Evolutionary conservation across 1,284 basidiomycete genomes (phyloP).

Genomic region (Porodaedalea pini): DNA sequence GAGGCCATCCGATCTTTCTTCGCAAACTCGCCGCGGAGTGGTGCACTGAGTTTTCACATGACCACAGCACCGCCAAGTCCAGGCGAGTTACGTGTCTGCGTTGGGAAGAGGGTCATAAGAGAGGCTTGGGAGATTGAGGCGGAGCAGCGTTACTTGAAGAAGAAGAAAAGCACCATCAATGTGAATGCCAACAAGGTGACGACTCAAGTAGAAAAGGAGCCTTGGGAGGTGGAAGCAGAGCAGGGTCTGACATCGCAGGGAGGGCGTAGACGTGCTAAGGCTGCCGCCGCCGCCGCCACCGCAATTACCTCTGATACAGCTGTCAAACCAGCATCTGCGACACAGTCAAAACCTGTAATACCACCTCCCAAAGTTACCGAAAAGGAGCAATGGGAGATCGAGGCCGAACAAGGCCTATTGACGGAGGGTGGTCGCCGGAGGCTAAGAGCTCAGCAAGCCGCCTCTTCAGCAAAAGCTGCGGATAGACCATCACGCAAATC

Average conservation of each 20-base stretch:
- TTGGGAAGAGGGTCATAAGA: slow-evolving; percentile 65
- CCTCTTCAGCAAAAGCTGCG: slow-evolving; percentile 30
- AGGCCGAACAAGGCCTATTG: slow-evolving; percentile 66
- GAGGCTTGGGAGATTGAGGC: slow-evolving; percentile 76
- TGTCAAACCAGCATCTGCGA: slow-evolving; percentile 24
- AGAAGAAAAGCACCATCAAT: slow-evolving; percentile 30
- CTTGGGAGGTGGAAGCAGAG: slow-evolving; percentile 38
- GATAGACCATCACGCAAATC: slow-evolving; percentile 16
- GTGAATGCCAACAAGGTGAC: neutral
- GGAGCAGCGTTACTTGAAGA: slow-evolving; percentile 42
- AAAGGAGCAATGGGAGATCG: slow-evolving; percentile 74
- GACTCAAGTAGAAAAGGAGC: slow-evolving; percentile 23
- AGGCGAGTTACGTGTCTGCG: slow-evolving; percentile 51
- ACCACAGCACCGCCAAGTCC: slow-evolving; percentile 49
- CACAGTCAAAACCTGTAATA: slow-evolving; percentile 22
- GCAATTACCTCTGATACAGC: slow-evolving; percentile 20
- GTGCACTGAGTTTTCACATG: slow-evolving; percentile 51
- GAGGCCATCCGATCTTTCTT: slow-evolving; percentile 46
- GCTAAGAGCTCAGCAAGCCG: slow-evolving; percentile 52
- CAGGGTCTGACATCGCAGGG: slow-evolving; percentile 34
- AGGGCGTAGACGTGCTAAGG: slow-evolving; percentile 32
- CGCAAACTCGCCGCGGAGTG: slow-evolving; percentile 35
- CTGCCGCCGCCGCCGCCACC: slow-evolving; percentile 22
- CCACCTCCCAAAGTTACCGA: slow-evolving; percentile 34
- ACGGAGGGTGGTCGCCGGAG: slow-evolving; percentile 68